phyloP scores from a whole-genome alignment of 441 rosid species.

The Isatis lusitanica region DNA sequence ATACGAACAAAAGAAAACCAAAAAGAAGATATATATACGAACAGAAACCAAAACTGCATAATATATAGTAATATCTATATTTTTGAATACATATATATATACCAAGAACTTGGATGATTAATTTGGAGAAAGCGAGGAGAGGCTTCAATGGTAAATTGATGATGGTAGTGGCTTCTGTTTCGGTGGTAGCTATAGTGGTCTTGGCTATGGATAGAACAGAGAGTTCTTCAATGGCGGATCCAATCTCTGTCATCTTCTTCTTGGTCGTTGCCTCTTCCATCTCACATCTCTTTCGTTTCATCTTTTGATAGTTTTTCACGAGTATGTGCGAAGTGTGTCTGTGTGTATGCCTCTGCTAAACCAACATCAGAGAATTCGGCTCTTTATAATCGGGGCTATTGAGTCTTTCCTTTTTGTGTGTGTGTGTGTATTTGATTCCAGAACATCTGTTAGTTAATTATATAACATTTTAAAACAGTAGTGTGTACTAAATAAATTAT shows the following conservation, averaged over 20 bases:
- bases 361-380: constrained; percentile 2
- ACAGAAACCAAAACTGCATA: background rate
- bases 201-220: constrained; percentile 43
- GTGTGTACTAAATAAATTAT: background rate
- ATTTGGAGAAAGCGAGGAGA: constrained; percentile 61
- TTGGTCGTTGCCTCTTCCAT: constrained; percentile 47
- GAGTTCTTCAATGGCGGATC: constrained; percentile 83
- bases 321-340: constrained; percentile 2
- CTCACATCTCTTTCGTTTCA: constrained; percentile 74
- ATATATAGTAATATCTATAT: background rate
- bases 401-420: background rate
- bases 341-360: constrained; percentile 9
- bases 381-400: constrained; percentile 23
- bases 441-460: background rate
- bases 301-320: constrained; percentile 25
- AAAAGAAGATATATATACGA: background rate
- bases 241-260: constrained; percentile 54
- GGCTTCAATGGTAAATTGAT: constrained; percentile 56
- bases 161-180: constrained; percentile 28
- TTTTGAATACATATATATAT: background rate
- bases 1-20: background rate
- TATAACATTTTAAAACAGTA: background rate
- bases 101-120: constrained; percentile 88
- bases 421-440: background rate
- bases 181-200: constrained; percentile 35